Percentiles rank a stretch among this genome's conserved stretches.
Evolutionary conservation across 129 eudicot genomes (phyloP).

Genomic region (Logfia minima): DNA sequence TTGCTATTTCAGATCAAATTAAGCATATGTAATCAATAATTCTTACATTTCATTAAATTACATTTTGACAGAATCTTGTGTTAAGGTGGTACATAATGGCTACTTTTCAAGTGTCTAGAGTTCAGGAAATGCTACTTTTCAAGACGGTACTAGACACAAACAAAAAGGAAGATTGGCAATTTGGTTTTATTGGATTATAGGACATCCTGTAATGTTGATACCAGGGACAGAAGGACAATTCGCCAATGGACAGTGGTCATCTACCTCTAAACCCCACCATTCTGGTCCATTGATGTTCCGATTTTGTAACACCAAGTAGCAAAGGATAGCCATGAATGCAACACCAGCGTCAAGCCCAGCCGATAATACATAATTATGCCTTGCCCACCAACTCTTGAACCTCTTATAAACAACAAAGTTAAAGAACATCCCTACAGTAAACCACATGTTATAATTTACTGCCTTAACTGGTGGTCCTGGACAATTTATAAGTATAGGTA

Average conservation of each 20-base stretch:
- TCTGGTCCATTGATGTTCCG: constrained; percentile 52
- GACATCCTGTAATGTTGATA: constrained; percentile 49
- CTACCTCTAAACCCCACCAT: constrained; percentile 83
- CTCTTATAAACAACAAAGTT: constrained; percentile 61
- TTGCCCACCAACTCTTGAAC: constrained; percentile 77
- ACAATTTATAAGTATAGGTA: constrained; percentile 61
- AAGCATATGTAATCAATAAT: neutral
- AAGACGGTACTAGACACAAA: neutral
- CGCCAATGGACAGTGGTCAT: constrained; percentile 75
- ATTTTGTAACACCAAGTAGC: constrained; percentile 61
- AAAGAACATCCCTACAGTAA: constrained; percentile 65
- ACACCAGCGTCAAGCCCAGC: constrained; percentile 91
- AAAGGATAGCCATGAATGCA: constrained; percentile 79
- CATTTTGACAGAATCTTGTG: neutral
- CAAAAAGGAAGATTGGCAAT: neutral
- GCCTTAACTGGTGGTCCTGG: constrained; percentile 67
- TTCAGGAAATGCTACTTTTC: neutral
- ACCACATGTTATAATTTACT: constrained; percentile 73
- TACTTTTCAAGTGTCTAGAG: neutral
- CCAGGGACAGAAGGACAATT: constrained; percentile 80
- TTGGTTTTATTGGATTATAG: constrained; percentile 37
- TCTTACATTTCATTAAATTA: constrained; percentile 1
- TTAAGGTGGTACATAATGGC: neutral
- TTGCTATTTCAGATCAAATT: constrained; percentile 6
- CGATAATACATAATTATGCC: constrained; percentile 71